Evolutionary conservation across 768 basidiomycete species (phyloP).

Genomic region (Tylopilus felleus): DNA sequence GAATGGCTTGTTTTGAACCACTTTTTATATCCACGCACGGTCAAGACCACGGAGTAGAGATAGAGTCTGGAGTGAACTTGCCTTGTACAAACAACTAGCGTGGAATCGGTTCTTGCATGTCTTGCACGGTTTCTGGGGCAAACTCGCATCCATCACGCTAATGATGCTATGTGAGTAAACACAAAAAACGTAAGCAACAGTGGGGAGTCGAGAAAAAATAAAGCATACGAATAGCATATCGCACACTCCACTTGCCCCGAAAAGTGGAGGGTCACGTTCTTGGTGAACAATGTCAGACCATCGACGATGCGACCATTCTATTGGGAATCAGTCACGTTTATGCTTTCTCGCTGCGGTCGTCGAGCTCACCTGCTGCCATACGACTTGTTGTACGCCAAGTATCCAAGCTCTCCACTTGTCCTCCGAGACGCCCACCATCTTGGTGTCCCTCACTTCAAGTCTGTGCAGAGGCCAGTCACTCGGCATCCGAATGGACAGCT

Average conservation of each 20-base stretch:
- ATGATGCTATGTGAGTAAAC: slow-evolving; percentile 61
- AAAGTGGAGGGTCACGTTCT: slow-evolving; percentile 90
- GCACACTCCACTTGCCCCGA: slow-evolving; percentile 96
- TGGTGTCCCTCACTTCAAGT: slow-evolving; percentile 84
- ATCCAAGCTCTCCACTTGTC: slow-evolving; percentile 93
- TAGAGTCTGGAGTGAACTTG: slow-evolving; percentile 24
- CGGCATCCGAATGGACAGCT: slow-evolving; percentile 84
- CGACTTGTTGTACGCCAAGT: slow-evolving; percentile 84
- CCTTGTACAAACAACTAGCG: slow-evolving; percentile 88
- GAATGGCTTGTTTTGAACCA: slow-evolving; percentile 91
- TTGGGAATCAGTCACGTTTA: not conserved
- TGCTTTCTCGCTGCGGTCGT: not conserved
- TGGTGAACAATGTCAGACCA: slow-evolving; percentile 86
- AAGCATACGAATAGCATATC: slow-evolving; percentile 85
- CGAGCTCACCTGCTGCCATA: slow-evolving; percentile 74
- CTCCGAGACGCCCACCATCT: slow-evolving; percentile 84
- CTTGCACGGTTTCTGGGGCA: slow-evolving; percentile 89
- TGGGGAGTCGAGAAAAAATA: not conserved
- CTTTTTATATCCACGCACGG: slow-evolving; percentile 36
- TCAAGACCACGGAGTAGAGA: not conserved
- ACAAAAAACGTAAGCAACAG: not conserved
- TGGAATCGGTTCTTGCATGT: slow-evolving; percentile 96
- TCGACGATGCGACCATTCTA: slow-evolving; percentile 92
- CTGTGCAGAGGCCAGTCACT: slow-evolving; percentile 85
- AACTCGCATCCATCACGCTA: slow-evolving; percentile 79